Percentiles rank a stretch among this genome's conserved stretches.
Conservation (phyloP, 257 asterid genomes). For the Ballota nigra region DNA sequence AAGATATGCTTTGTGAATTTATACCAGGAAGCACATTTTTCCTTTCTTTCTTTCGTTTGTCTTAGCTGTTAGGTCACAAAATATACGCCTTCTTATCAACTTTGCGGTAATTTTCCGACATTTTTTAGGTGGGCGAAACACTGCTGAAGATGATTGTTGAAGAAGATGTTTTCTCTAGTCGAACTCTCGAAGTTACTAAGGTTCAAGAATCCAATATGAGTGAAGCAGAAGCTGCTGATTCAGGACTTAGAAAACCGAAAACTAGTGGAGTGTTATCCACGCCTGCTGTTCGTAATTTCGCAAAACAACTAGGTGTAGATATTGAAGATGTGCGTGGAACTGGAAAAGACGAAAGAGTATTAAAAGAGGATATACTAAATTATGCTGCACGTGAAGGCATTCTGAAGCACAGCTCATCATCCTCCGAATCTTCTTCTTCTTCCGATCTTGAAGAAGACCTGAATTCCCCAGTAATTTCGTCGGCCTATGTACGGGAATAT, state of each 20-base stretch:
- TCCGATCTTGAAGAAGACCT: slow-evolving; percentile 31
- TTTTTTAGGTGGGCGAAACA: slow-evolving; percentile 88
- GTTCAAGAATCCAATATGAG: slow-evolving; percentile 30
- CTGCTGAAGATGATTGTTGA: slow-evolving; percentile 67
- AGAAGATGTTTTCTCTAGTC: slow-evolving; percentile 38
- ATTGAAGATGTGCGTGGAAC: slow-evolving; percentile 72
- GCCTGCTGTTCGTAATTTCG: slow-evolving; percentile 84
- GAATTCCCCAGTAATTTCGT: slow-evolving; percentile 31
- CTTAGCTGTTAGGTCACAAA: not conserved
- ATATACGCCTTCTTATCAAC: slow-evolving; percentile 17
- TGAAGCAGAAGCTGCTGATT: slow-evolving; percentile 39
- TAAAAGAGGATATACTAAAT: slow-evolving; percentile 64
- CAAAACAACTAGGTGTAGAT: slow-evolving; percentile 61
- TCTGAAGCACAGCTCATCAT: slow-evolving; percentile 34
- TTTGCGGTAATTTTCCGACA: slow-evolving; percentile 3
- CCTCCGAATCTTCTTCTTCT: slow-evolving; percentile 20
- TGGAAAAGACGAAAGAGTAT: slow-evolving; percentile 71
- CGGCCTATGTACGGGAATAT: slow-evolving; percentile 38
- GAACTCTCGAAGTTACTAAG: slow-evolving; percentile 30
- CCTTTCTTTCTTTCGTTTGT: not conserved
- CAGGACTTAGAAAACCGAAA: slow-evolving; percentile 29
- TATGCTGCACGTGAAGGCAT: slow-evolving; percentile 54
- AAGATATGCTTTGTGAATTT: not conserved
- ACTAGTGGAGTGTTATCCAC: slow-evolving; percentile 58
- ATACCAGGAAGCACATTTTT: not conserved